Conservation (phyloP, 352 stramenopile species). For the Phytopythium oedochilum region DNA sequence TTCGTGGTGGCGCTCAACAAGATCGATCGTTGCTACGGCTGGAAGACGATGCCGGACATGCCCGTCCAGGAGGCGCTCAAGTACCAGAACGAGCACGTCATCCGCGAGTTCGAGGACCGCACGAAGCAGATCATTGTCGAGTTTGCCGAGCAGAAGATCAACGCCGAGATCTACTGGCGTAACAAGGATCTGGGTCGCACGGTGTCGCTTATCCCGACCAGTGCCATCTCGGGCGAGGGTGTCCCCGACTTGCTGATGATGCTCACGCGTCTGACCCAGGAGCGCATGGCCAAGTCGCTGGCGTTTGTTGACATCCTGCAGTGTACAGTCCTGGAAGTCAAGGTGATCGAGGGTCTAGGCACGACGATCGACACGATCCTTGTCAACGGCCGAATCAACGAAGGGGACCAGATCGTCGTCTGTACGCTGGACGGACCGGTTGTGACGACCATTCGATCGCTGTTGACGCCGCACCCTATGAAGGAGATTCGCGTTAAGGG, state of each 20-base stretch:
- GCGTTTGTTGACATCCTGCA: conserved; percentile 91
- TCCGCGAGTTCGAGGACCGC: conserved; percentile 95
- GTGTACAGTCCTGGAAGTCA: conserved; percentile 98
- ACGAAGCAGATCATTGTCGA: conserved; percentile 92
- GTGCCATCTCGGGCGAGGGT: conserved; percentile 97
- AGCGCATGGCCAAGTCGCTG: conserved; percentile 90
- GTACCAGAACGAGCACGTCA: conserved; percentile 91
- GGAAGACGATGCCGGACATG: conserved; percentile 95
- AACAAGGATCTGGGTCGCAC: conserved; percentile 96
- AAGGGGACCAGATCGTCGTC: conserved; percentile 97
- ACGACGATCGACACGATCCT: conserved; percentile 99
- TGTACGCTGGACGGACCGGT: conserved; percentile 98
- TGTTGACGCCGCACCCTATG: conserved; percentile 98
- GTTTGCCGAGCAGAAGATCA: conserved; percentile 96
- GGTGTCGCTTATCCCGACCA: conserved; percentile 98
- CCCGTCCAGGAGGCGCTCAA: conserved; percentile 91
- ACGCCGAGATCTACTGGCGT: conserved; percentile 99
- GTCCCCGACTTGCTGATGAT: conserved; percentile 98
- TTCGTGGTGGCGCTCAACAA: conserved; percentile 99
- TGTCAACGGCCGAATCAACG: conserved; percentile 95
- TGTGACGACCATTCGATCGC: conserved; percentile 95
- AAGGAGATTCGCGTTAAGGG: conserved; percentile 96
- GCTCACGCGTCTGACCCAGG: conserved; percentile 94
- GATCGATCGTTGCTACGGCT: conserved; percentile 98
- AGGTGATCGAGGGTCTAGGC: conserved; percentile 98